Evolutionary conservation across 2,329 filamentous ascomycete genomes (phyloP), one percentile per base, ranked within the genome.

Genomic region (Cryphonectria japonica): DNA sequence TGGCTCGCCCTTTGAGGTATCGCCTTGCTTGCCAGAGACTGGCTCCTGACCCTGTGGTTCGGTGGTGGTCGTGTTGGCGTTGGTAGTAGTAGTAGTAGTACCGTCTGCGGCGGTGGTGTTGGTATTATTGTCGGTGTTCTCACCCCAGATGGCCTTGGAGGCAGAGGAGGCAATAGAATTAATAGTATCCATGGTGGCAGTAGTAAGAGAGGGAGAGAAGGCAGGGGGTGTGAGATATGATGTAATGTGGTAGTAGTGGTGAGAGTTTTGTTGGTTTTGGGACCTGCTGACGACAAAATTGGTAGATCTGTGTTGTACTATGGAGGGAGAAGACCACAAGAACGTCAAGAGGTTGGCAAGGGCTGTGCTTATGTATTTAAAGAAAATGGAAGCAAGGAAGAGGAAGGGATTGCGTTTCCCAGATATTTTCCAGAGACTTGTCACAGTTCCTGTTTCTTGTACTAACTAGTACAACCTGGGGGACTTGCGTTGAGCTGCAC

Each of bases 1-100:
- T 0, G 93, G 93, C 79, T 95, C 91, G 16, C 87, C 88, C 60
- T 85, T 85, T 34, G 86, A 85, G 5, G 92, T 91, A 78, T 91
- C 83, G 54, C 93, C 93, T 70, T 86, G 83, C 67, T 88, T 83
- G 32, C 93, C 93, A 29, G 92, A 92, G 61, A 94, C 80, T 26
- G 93, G 93, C 82, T 97, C 93, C 63, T 82, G 64, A 16, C 71
- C 78, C 62, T 79, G 76, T 34, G 78, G 69, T 39, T 80, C 75
- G 82, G 80, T 63, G 84, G 84, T 54, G 69, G 85, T 81, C 43
- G 78, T 81, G 69, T 80, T 83, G 67, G 78, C 80, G 57, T 77
- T 78, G n/a, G 78, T 29, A 46, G 6, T 67, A 72, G 77, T 78
- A n/a, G 78, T 29, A 46, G 6, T 67, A 72, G 59, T 50, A 46